Evolutionary conservation across 306 rosid genomes (phyloP).

Genomic region (Dalbergia oliveri): DNA sequence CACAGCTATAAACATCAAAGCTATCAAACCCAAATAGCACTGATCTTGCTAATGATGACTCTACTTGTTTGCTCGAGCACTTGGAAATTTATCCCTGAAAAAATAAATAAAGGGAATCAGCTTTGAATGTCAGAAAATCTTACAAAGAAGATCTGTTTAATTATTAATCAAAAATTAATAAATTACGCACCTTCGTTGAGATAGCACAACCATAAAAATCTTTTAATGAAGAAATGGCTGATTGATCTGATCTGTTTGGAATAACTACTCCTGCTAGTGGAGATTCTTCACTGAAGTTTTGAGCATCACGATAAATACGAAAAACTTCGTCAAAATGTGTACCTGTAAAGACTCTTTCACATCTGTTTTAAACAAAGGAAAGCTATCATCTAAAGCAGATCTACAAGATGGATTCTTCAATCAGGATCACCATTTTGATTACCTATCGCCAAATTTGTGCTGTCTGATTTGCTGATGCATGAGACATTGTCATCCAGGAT

Average conservation of each 20-base stretch:
- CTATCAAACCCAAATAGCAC: neutral
- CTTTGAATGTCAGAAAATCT: neutral
- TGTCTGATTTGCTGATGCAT: constrained; percentile 29
- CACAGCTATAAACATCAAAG: constrained; percentile 25
- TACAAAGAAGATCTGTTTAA: neutral
- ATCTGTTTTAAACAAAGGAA: constrained; percentile 24
- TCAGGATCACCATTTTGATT: constrained; percentile 3
- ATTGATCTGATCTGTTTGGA: constrained; percentile 18
- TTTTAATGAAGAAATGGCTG: constrained; percentile 31
- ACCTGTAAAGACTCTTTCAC: constrained; percentile 7
- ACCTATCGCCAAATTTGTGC: constrained; percentile 9
- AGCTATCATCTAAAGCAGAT: constrained; percentile 11
- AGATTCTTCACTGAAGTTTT: constrained; percentile 4
- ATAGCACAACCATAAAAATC: constrained; percentile 14
- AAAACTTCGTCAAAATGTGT: constrained; percentile 26
- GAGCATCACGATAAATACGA: neutral
- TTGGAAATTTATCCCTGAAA: constrained; percentile 30
- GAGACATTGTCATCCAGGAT: constrained; percentile 24
- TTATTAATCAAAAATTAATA: neutral
- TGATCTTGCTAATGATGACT: constrained; percentile 30
- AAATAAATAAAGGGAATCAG: constrained; percentile 10
- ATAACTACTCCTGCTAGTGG: neutral
- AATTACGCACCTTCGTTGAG: neutral
- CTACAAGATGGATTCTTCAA: constrained; percentile 11
- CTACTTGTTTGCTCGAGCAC: constrained; percentile 23